Conservation (phyloP, 2,329 filamentous ascomycete genomes). For the Aspergillus tubingensis region DNA sequence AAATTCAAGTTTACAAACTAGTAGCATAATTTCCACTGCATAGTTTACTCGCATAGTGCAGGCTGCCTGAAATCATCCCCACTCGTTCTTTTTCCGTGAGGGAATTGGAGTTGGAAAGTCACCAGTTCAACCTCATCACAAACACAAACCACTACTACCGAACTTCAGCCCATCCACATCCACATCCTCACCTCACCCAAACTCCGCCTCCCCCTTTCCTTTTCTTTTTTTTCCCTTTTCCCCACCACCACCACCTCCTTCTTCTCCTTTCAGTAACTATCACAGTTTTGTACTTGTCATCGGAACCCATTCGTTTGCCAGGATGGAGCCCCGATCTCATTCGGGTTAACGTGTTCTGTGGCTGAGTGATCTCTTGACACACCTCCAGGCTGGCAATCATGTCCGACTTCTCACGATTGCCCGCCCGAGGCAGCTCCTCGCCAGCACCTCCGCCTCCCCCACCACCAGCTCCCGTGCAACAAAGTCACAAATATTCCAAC, state of each 20-base stretch:
- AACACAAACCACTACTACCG: neutral
- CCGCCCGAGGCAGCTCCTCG: constrained; percentile 29
- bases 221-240: neutral
- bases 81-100: neutral
- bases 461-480: constrained; percentile 39
- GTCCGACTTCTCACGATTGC: constrained; percentile 31
- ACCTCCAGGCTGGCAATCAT: constrained; percentile 24
- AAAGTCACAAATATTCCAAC: constrained; percentile 43
- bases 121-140: neutral
- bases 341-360: constrained; percentile 23
- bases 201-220: constrained; percentile 16
- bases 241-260: constrained; percentile 7
- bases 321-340: constrained; percentile 23
- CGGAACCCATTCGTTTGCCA: constrained; percentile 4
- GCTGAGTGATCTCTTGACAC: constrained; percentile 12
- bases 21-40: neutral
- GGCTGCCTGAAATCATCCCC: neutral
- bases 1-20: neutral
- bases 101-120: neutral
- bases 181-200: constrained; percentile 7
- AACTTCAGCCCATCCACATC: neutral
- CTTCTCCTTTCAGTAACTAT: neutral
- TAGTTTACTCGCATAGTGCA: neutral
- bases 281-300: neutral
- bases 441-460: constrained; percentile 39